Base-by-base conservation (phyloP, 139 green algal species). In the Asterochloris erici region DNA sequence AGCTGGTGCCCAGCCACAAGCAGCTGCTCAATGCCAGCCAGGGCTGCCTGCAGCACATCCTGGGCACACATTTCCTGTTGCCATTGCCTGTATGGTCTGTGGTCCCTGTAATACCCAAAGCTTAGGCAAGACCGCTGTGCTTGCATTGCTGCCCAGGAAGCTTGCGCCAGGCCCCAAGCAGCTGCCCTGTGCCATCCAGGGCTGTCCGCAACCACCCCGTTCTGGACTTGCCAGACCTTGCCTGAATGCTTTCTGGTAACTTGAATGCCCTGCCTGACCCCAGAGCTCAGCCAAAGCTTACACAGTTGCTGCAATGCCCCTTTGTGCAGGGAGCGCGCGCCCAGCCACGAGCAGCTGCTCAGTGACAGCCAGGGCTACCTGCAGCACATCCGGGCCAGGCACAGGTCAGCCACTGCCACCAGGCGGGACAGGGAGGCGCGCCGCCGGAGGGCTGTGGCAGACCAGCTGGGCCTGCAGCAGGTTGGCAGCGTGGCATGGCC, bases 401-500 rank as follows among this genome's bases (percentile, higher is more conserved):
- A 86, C 12, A 79, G 80, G 28, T 90, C 93, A 17, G 91, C 94
- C 73, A 76, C 89, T 23, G 83, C 81, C 17, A 89, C 85, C 11
- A 89, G 91, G 16, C 87, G 86, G 19, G 91, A 95, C 84, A 85
- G 93, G 15, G 90, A 94, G 88, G 89, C 85, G 26, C 66, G 87
- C 14, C 81, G 88, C 21, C 85, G 79, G 24, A 83, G 84, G 78
- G 73, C 81, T 91, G 61, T 91, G 73, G 86, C 63, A 27, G 61
- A 82, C 61, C 78, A 82, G 78, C 63, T 62, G 27, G 62, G 17
- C 27, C 68, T 74, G 63, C 78, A 73, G 28, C 78, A 82, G 78
- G 78, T 73, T 29, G 61, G 24, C 14, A 21, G n/a, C 16, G 0
- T 87, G 74, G 1, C 60, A 71, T 26, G 21, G 66, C 66, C 21